Base-by-base conservation (phyloP, 805 yeast genomes). In the Nakazawaea pomicola region DNA sequence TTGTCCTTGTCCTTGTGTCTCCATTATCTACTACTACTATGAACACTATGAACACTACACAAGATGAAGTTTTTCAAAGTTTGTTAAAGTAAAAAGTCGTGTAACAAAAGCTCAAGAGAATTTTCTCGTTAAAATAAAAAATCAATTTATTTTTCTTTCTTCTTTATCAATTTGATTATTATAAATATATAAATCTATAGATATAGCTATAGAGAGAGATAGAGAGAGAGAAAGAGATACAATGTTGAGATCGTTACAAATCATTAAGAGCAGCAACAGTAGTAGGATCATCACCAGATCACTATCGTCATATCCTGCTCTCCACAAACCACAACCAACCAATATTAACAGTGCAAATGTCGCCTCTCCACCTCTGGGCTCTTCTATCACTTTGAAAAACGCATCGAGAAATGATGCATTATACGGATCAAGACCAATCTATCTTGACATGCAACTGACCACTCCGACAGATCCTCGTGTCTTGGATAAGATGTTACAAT, bases 391-490 rank as follows among this genome's bases (percentile, higher is more conserved):
- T 3, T 56, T 76, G 45, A 65, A 64, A 47, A 65, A 57, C 36
- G 71, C 75, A 29, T 50, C 61, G 28, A 60, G 78, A 46, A 76
- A 72, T 52, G 67, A 62, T 33, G 64, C 57, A 3, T n/a, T 46
- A 35, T 61, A 47, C 52, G 95, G 93, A 39, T 70, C 83, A 8
- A 76, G 97, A 52, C 99, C 99, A 8, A 93, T 93, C 48, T 93
- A 93, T 63, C 67, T 93, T 55, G 99, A 93, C 56, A 90, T 90
- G 75, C 99, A 93, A 66, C 98, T 99, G 23, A 93, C 99, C 0
- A 91, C 99, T 0, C 99, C 98, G 20, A 85, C 93, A 1, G 99
- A 93, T 58, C 99, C 99, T 24, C 73, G 99, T 42, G 99, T 93
- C 8, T 65, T 93, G 51, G 96, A 87, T 58, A 82, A 79, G 51